Evolutionary conservation across 164 flowering plant genomes (phyloP).

Genomic region (Brasenia schreberi): DNA sequence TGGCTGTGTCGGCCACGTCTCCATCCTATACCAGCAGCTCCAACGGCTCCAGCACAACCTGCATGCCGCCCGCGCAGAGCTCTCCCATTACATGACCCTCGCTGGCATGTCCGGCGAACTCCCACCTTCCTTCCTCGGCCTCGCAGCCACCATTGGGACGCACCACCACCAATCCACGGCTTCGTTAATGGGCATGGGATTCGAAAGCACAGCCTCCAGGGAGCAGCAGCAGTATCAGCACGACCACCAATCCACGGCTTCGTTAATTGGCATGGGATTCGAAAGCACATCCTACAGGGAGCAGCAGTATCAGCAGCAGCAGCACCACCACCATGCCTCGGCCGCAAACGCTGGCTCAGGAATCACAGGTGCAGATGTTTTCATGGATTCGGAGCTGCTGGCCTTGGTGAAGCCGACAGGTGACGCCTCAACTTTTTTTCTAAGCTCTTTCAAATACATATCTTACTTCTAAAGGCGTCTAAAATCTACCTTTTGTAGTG

Average conservation of each 20-base stretch:
- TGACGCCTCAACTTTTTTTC: too few species aligned
- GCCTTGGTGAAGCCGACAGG: too few species aligned
- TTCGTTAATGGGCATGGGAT: slow-evolving; percentile 4
- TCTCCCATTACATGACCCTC: background rate
- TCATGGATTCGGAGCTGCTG: too few species aligned
- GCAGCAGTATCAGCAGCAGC: background rate
- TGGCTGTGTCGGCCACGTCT: background rate
- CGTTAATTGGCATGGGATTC: too few species aligned
- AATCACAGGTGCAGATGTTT: too few species aligned
- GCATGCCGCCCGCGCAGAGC: background rate
- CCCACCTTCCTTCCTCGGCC: slow-evolving; percentile 4
- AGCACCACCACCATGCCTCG: too few species aligned
- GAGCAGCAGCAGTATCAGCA: slow-evolving; percentile 4
- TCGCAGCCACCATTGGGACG: slow-evolving; percentile 2
- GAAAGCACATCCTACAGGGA: background rate
- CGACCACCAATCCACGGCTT: too few species aligned
- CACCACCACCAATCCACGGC: slow-evolving; percentile 2
- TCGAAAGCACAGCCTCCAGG: background rate
- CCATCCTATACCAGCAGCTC: background rate
- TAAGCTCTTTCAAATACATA: too few species aligned
- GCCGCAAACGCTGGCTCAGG: too few species aligned
- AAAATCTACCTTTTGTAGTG: too few species aligned
- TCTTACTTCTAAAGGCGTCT: too few species aligned
- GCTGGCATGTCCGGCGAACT: slow-evolving; percentile 8
- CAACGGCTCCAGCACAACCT: background rate